These are phyloP conservation scores for Stagonosporopsis vannaccii DNA, from an alignment of 2,329 filamentous ascomycete genomes.

Conservation along the genomic window DNA sequence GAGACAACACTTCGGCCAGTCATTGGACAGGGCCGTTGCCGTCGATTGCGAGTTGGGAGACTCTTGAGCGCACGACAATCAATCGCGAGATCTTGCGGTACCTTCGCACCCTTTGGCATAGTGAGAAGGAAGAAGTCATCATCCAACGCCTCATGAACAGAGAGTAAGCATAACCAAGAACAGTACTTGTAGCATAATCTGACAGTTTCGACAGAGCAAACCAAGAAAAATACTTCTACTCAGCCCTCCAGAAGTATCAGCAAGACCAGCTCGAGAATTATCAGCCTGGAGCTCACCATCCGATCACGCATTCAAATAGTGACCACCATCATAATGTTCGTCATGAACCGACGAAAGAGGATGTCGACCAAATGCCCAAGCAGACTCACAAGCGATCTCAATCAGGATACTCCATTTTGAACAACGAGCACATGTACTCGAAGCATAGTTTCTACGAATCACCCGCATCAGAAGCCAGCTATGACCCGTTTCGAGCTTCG, in stretches of 20 bases:
- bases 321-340: constrained; percentile 72
- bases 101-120: constrained; percentile 90
- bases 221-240: constrained; percentile 94
- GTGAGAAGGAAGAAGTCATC: constrained; percentile 75
- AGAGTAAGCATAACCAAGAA: constrained; percentile 44
- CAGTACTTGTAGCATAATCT: neutral
- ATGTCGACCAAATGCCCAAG: constrained; percentile 46
- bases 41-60: constrained; percentile 68
- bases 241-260: constrained; percentile 80
- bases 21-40: constrained; percentile 62
- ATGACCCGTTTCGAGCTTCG: constrained; percentile 84
- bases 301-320: constrained; percentile 81
- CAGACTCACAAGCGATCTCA: constrained; percentile 54
- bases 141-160: constrained; percentile 68
- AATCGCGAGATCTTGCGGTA: constrained; percentile 84
- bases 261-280: constrained; percentile 89
- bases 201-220: constrained; percentile 67
- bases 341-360: constrained; percentile 28
- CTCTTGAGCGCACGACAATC: constrained; percentile 70
- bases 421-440: constrained; percentile 60
- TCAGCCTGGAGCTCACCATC: constrained; percentile 66
- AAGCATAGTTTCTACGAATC: constrained; percentile 60
- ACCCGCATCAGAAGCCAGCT: constrained; percentile 66
- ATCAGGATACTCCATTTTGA: constrained; percentile 65
- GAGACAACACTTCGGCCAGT: constrained; percentile 60